Conservation (phyloP, 2,329 filamentous ascomycete genomes). For the Cladophialophora carrionii region DNA sequence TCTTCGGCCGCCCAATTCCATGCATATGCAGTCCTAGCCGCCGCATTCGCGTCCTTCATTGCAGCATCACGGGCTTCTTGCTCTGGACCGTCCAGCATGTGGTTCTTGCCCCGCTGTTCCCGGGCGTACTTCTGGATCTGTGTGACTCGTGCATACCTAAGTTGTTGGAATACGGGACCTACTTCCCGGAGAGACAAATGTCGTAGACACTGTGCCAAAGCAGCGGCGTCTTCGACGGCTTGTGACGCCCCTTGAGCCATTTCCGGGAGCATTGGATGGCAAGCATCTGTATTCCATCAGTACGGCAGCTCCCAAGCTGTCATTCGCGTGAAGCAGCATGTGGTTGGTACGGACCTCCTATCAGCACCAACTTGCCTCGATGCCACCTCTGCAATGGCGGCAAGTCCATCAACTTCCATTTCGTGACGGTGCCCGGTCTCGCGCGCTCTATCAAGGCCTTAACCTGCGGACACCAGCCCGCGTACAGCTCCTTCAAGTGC, state of each 20-base stretch:
- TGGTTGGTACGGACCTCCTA: slow-evolving; percentile 7
- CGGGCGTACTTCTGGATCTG: slow-evolving; percentile 14
- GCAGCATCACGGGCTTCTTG: slow-evolving; percentile 10
- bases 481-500: slow-evolving; percentile 8
- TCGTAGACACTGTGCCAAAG: slow-evolving; percentile 7
- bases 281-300: slow-evolving; percentile 13
- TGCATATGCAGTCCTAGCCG: slow-evolving; percentile 1
- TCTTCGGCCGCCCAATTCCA: slow-evolving; percentile 12
- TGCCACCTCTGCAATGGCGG: slow-evolving; percentile 6
- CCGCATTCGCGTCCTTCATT: slow-evolving; percentile 5
- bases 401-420: slow-evolving; percentile 12
- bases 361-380: slow-evolving; percentile 11
- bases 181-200: slow-evolving; percentile 2
- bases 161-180: slow-evolving; percentile 4
- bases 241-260: slow-evolving; percentile 1
- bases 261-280: slow-evolving; percentile 1
- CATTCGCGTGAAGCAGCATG: neutral
- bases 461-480: slow-evolving; percentile 9
- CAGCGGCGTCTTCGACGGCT: slow-evolving; percentile 9
- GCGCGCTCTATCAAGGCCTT: slow-evolving; percentile 10
- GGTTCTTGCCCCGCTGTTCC: slow-evolving; percentile 8
- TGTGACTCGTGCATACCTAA: slow-evolving; percentile 6
- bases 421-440: slow-evolving; percentile 11
- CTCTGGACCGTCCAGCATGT: slow-evolving; percentile 11
- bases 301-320: neutral